Evolutionary conservation across 805 yeast genomes (phyloP).

Genomic region (Candida taoyuanica): DNA sequence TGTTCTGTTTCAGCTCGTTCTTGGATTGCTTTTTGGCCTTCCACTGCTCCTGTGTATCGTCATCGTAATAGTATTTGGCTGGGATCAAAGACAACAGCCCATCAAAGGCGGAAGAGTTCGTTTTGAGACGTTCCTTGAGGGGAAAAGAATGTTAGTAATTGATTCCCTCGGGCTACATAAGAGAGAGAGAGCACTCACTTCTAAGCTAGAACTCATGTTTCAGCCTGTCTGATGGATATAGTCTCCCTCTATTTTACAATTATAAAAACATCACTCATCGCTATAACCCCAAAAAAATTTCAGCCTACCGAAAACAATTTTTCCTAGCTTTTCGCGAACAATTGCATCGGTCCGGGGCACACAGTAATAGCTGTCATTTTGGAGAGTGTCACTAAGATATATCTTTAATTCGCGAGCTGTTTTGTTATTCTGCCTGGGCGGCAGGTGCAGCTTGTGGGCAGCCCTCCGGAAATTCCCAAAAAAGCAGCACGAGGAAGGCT

Average conservation of each 20-base stretch:
- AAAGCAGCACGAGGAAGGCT: constrained; percentile 7
- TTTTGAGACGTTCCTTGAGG: constrained; percentile 69
- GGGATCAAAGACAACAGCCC: constrained; percentile 89
- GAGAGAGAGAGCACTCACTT: constrained; percentile 38
- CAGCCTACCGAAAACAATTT: background rate
- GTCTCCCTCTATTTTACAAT: too few relatives aligned
- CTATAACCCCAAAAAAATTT: background rate
- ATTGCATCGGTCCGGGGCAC: too few relatives aligned
- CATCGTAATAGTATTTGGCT: constrained; percentile 90
- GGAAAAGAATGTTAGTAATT: constrained; percentile 9
- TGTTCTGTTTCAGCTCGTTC: constrained; percentile 54
- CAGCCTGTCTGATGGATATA: background rate
- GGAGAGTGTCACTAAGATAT: background rate
- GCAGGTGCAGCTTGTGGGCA: constrained; percentile 2
- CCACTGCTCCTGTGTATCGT: constrained; percentile 88
- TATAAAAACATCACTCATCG: too few relatives aligned
- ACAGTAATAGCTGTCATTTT: constrained; percentile 1
- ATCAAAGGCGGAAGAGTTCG: constrained; percentile 78
- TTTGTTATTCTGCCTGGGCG: too few relatives aligned
- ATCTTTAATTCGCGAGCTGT: constrained; percentile 4
- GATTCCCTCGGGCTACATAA: background rate
- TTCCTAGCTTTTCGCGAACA: background rate
- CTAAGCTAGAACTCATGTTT: constrained; percentile 52
- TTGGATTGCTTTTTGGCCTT: constrained; percentile 73
- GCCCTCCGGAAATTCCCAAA: background rate